Conservation (phyloP, 495 filamentous ascomycete species). For the Evansstolkia leycettana region DNA sequence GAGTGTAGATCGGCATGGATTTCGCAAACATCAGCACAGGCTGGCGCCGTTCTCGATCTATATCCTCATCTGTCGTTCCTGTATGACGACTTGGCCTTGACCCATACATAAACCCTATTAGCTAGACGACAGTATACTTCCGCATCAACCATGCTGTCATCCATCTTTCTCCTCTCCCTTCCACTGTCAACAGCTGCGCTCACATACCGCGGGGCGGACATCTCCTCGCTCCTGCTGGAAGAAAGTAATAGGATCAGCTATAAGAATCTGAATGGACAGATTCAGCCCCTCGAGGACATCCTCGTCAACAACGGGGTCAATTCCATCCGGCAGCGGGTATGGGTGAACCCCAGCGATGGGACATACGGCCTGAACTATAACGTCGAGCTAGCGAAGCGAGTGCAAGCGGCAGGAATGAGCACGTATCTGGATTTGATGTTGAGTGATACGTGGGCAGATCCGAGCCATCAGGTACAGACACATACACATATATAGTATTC, state of each 20-base stretch:
- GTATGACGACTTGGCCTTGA: too few relatives aligned
- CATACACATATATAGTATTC: neutral
- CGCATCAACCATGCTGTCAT: too few relatives aligned
- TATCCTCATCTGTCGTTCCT: too few relatives aligned
- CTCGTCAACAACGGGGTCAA: conserved; percentile 52
- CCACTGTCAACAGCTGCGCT: conserved; percentile 29
- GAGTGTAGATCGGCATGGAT: too few relatives aligned
- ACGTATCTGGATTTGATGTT: conserved; percentile 63
- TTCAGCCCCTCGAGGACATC: conserved; percentile 48
- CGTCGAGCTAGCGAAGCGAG: conserved; percentile 49
- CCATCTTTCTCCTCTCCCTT: conserved; percentile 12
- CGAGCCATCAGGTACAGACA: conserved; percentile 26
- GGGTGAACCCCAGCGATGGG: conserved; percentile 59
- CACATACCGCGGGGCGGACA: conserved; percentile 57
- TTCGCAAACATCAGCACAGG: too few relatives aligned
- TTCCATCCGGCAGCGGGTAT: conserved; percentile 58
- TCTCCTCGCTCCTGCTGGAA: conserved; percentile 56
- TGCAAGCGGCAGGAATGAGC: conserved; percentile 47
- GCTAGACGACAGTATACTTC: too few relatives aligned
- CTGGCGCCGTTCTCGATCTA: too few relatives aligned
- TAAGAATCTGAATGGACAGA: conserved; percentile 39
- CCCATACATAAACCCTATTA: too few relatives aligned
- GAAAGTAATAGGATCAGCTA: conserved; percentile 49
- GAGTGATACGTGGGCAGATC: conserved; percentile 53
- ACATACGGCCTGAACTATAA: conserved; percentile 60